Evolutionary conservation across 306 rosid genomes (phyloP), one percentile per base, ranked within the genome.

Genomic region (Cercis canadensis): DNA sequence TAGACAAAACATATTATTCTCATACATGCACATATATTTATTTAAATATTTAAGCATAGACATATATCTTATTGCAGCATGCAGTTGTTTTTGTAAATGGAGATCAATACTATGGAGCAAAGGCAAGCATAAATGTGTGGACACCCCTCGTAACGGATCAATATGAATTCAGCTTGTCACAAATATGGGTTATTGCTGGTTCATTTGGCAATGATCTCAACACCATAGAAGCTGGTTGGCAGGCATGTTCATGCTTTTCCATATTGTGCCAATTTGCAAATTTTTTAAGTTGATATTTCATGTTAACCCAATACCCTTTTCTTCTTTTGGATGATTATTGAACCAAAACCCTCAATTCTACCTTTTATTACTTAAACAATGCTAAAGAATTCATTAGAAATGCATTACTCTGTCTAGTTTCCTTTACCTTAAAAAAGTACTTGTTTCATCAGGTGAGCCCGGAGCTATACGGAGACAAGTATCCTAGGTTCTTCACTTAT

Each of bases 211-310:
- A 92, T 75, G 97, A 95, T 77, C 80, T 95, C 0, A 95, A 95
- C 61, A 95, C 99, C 81, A 85, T 95, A 40, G 99, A 95, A 87
- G 99, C 99, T 75, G 99, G 99, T 66, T 95, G 99, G 99, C 99
- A 95, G 97, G 99, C 72, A 81, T 72, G 92, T 83, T 50, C 68
- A 62, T 18, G 4, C 4, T 58, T 50, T 2, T 60, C 44, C 66
- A 11, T 43, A n/a, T 43, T 18, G 19, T 47, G 13, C n/a, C n/a
- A n/a, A n/a, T n/a, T n/a, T n/a, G n/a, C n/a, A n/a, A n/a, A n/a
- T n/a, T n/a, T n/a, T n/a, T n/a, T n/a, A 1, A 11, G 4, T 47
- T 49, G 21, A 18, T 45, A 62, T 24, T 54, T 70, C 56, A 52
- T 47, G 32, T 32, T 53, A 21, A 44, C 55, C 65, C 57, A 54